Percentiles rank a stretch among this genome's conserved stretches.
Conservation (phyloP, 2,329 filamentous ascomycete genomes). For the Phaeosphaeriaceae sp. region DNA sequence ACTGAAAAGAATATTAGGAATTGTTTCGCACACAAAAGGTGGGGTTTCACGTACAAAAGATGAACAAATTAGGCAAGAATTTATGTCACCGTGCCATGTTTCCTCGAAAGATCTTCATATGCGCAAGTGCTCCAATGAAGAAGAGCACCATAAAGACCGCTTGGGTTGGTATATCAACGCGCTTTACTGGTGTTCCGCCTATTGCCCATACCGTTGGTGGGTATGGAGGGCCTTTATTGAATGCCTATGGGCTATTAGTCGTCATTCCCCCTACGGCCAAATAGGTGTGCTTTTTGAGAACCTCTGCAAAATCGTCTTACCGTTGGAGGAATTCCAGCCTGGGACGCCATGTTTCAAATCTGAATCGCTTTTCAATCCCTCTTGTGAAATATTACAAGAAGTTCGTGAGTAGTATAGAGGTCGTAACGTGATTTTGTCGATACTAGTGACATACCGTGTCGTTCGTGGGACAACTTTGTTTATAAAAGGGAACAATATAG, state of each 20-base stretch:
- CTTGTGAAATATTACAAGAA: not conserved
- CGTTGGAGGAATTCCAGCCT: slow-evolving; percentile 18
- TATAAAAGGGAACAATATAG: not conserved
- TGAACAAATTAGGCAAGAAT: slow-evolving; percentile 49
- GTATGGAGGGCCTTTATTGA: slow-evolving; percentile 35
- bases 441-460: too few relatives aligned
- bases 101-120: slow-evolving; percentile 52
- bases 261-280: not conserved
- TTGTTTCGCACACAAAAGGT: not conserved
- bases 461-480: slow-evolving; percentile 1
- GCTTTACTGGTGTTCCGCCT: slow-evolving; percentile 47
- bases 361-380: slow-evolving; percentile 11
- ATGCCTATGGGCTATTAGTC: slow-evolving; percentile 21
- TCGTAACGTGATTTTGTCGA: too few relatives aligned
- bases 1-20: slow-evolving; percentile 12
- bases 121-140: slow-evolving; percentile 45
- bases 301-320: slow-evolving; percentile 14
- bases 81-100: slow-evolving; percentile 50
- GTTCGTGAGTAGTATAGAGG: too few relatives aligned
- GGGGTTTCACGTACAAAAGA: slow-evolving; percentile 43
- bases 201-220: slow-evolving; percentile 38
- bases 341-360: slow-evolving; percentile 15
- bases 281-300: not conserved
- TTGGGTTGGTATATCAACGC: slow-evolving; percentile 50
- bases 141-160: slow-evolving; percentile 53